phyloP scores from a whole-genome alignment of 805 yeast genomes.

The Saturnispora diversa region DNA sequence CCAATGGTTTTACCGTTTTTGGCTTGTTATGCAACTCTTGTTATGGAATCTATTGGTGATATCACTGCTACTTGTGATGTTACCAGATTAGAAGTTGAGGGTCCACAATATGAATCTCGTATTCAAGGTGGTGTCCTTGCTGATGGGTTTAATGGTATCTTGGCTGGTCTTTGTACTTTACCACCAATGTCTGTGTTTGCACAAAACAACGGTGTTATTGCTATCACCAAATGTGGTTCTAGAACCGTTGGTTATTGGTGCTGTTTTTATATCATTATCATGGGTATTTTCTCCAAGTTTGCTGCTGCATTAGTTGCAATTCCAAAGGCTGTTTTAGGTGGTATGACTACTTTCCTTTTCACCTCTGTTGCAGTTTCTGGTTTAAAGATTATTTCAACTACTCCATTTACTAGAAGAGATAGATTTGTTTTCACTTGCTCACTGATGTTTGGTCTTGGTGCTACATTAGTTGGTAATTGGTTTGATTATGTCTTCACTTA shows the following conservation, averaged over 20 bases:
- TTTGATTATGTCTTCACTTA: slow-evolving; percentile 44
- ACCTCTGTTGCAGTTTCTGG: slow-evolving; percentile 55
- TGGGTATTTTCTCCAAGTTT: slow-evolving; percentile 84
- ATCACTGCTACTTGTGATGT: slow-evolving; percentile 92
- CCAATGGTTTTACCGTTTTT: slow-evolving; percentile 81
- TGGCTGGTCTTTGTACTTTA: slow-evolving; percentile 71
- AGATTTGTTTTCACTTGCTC: slow-evolving; percentile 46
- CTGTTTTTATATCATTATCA: slow-evolving; percentile 60
- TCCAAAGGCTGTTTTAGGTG: slow-evolving; percentile 76
- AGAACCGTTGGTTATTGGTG: slow-evolving; percentile 54
- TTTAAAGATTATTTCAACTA: slow-evolving; percentile 44
- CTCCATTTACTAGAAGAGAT: slow-evolving; percentile 51
- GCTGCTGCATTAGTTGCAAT: slow-evolving; percentile 84
- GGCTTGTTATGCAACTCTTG: slow-evolving; percentile 71
- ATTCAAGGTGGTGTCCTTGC: slow-evolving; percentile 90
- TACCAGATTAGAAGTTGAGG: slow-evolving; percentile 76
- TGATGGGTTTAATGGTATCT: slow-evolving; percentile 68
- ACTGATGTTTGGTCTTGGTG: slow-evolving; percentile 44
- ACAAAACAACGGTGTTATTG: slow-evolving; percentile 91
- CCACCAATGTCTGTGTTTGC: slow-evolving; percentile 94
- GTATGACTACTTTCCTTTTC: slow-evolving; percentile 62
- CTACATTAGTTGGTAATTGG: slow-evolving; percentile 41
- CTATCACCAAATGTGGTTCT: slow-evolving; percentile 86
- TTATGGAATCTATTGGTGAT: slow-evolving; percentile 94
- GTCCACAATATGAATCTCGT: slow-evolving; percentile 71